Percentiles rank a stretch among this genome's conserved stretches.
Evolutionary conservation across 2,329 filamentous ascomycete genomes (phyloP).

Genomic region (Phyllosticta ampelicida): DNA sequence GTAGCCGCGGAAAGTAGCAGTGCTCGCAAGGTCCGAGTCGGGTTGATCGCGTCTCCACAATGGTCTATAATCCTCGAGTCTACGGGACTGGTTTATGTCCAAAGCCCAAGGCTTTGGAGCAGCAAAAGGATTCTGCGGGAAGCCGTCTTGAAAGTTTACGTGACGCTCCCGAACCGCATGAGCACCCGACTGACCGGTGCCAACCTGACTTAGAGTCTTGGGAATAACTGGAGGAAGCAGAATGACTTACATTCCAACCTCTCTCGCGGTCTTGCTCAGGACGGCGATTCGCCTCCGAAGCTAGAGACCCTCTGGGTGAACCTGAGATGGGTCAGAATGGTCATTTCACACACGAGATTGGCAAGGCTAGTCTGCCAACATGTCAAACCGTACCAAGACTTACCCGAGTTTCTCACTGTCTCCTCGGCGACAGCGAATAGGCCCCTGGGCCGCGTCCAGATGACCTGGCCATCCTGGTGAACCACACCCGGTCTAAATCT

Average conservation of each 20-base stretch:
- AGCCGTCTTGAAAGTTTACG: background rate
- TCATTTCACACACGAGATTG: background rate
- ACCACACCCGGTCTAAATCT: background rate
- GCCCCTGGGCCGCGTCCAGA: background rate
- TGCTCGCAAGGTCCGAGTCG: background rate
- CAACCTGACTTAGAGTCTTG: background rate
- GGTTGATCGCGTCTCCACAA: background rate
- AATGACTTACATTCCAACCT: background rate
- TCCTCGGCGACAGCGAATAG: background rate
- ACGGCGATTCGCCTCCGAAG: background rate
- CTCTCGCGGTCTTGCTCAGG: background rate
- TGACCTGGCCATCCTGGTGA: background rate
- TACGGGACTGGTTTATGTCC: background rate
- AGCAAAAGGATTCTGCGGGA: background rate
- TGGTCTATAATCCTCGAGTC: background rate
- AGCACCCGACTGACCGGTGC: background rate
- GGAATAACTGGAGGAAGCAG: background rate
- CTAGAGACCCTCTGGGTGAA: background rate
- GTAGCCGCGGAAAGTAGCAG: background rate
- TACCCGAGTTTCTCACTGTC: background rate
- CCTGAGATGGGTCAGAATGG: background rate
- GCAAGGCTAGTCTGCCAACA: background rate
- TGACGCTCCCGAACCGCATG: background rate
- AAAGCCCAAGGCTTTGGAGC: background rate
- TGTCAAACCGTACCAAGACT: background rate